Evolutionary conservation across 108 stramenopile species (phyloP), one percentile per base, ranked within the genome.

Genomic region (Cyclostephanos tholiformis): DNA sequence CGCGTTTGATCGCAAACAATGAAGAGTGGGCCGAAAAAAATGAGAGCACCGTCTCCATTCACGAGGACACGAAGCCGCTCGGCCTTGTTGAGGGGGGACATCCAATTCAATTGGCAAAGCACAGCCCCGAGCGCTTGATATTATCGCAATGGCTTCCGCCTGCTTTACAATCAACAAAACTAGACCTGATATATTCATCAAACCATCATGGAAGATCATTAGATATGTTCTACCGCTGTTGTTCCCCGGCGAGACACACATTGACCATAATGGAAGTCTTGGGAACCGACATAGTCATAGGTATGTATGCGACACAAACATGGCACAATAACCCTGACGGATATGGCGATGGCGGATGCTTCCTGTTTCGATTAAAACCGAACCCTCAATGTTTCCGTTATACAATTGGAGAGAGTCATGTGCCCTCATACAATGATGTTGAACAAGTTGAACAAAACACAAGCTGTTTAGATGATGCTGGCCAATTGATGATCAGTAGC

Each of bases 271-370:
- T 83, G 76, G 82, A 83, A 46, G 82, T 83, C 7, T 64, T 83
- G 35, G 77, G 67, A 32, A 55, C 67, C 8, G 77, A 71, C 56
- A 63, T 41, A 26, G 69, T 75, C 7, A 83, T 83, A 39, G 82
- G 82, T 8, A 83, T 83, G 82, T 83, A 80, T 63, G 78, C 78
- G 16, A 70, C 70, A 0, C 74, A 78, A 32, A 75, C 63, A 41
- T 83, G 82, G 82, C 61, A 68, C 13, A 75, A 59, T 46, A 58
- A 69, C 25, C 74, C 78, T 0, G 65, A 79, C 39, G 76, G 78
- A 46, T 83, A 83, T 56, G 82, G 82, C 22, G 82, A 79, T 60
- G 82, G 82, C 3, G 74, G 53, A 13, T 79, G 78, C 63, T 83
- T 79, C 27, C 30, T 83, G 22, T 83, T 83, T 52, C 65, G 78